These are phyloP conservation scores for Striga asiatica DNA, from an alignment of 257 asterid species.

Conservation along the genomic window DNA sequence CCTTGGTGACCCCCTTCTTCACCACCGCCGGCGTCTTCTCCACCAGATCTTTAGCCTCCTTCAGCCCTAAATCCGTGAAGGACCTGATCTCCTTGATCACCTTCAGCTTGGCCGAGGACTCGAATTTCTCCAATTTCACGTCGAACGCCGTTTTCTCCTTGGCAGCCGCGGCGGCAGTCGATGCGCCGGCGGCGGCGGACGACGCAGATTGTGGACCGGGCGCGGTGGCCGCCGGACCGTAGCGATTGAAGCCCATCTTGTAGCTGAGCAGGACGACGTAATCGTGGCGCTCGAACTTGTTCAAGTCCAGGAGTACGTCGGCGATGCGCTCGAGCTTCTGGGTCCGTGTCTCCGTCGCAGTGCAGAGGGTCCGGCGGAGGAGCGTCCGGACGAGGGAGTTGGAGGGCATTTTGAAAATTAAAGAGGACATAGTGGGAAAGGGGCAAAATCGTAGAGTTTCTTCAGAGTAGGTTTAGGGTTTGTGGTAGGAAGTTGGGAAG, in stretches of 20 bases:
- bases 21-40: slow-evolving; percentile 72
- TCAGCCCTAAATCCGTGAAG: slow-evolving; percentile 68
- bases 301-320: slow-evolving; percentile 52
- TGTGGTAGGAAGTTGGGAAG: too few species aligned
- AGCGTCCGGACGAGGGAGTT: slow-evolving; percentile 23
- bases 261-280: slow-evolving; percentile 47
- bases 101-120: slow-evolving; percentile 59
- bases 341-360: slow-evolving; percentile 33
- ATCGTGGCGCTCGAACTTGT: slow-evolving; percentile 67
- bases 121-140: slow-evolving; percentile 65
- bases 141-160: slow-evolving; percentile 69
- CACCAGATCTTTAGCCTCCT: slow-evolving; percentile 83
- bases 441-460: not conserved
- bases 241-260: slow-evolving; percentile 61
- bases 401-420: slow-evolving; percentile 27
- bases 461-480: slow-evolving; percentile 23
- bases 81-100: slow-evolving; percentile 83
- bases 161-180: slow-evolving; percentile 32
- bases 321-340: slow-evolving; percentile 75
- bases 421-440: slow-evolving; percentile 31
- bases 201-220: slow-evolving; percentile 25
- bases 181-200: slow-evolving; percentile 14
- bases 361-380: slow-evolving; percentile 32
- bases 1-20: slow-evolving; percentile 66
- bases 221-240: slow-evolving; percentile 46